Evolutionary conservation across 495 filamentous ascomycete genomes (phyloP).

Genomic region (Hapsidospora chrysogenum): DNA sequence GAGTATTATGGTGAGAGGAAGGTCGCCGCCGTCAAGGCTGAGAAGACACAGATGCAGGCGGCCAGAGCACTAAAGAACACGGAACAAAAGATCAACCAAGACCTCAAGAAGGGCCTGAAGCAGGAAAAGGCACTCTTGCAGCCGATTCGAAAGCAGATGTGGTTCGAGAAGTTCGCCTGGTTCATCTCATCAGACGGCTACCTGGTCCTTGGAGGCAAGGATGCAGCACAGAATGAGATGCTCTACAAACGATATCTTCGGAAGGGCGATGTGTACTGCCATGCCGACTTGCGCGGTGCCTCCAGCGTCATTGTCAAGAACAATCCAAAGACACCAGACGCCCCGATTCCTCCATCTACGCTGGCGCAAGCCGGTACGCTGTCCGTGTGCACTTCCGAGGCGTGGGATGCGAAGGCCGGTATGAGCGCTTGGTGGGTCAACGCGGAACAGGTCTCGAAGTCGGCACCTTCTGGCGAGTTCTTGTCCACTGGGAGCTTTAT

Average conservation of each 20-base stretch:
- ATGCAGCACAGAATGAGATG: conserved; percentile 81
- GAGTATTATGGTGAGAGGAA: conserved; percentile 87
- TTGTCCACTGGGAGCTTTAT: conserved; percentile 60
- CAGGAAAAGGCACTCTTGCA: conserved; percentile 82
- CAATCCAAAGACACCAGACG: conserved; percentile 49
- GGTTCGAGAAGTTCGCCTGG: conserved; percentile 94
- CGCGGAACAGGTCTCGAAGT: conserved; percentile 77
- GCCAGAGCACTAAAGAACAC: conserved; percentile 73
- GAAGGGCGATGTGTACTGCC: conserved; percentile 81
- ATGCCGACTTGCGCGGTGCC: conserved; percentile 80
- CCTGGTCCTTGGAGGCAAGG: conserved; percentile 70
- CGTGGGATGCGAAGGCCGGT: conserved; percentile 90
- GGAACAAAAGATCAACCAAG: conserved; percentile 69
- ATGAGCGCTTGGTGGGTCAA: conserved; percentile 94
- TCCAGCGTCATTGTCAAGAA: conserved; percentile 77
- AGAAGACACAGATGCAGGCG: conserved; percentile 71
- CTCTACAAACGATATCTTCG: conserved; percentile 70
- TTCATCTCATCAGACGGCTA: conserved; percentile 96
- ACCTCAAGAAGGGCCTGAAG: conserved; percentile 73
- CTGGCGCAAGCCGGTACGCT: conserved; percentile 78
- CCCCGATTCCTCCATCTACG: conserved; percentile 81
- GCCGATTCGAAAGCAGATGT: conserved; percentile 63
- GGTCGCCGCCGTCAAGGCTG: conserved; percentile 64
- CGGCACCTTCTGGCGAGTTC: conserved; percentile 59
- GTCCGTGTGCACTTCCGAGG: conserved; percentile 64